Conservation (phyloP, 345 rosid genomes). For the Pugionium cornutum region DNA sequence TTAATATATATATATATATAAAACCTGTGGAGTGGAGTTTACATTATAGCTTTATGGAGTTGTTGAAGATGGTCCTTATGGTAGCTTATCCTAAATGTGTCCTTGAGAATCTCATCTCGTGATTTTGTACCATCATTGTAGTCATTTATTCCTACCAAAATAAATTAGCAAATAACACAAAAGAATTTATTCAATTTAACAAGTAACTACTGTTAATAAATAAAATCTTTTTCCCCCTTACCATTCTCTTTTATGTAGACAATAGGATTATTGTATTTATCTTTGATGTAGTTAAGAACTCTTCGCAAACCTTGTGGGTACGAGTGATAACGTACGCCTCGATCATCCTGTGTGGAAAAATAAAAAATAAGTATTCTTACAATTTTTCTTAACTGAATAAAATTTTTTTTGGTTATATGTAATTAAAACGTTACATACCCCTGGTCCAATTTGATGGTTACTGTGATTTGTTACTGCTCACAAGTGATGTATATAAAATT, state of each 20-base stretch:
- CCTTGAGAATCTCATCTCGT: conserved; percentile 34
- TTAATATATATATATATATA: no score
- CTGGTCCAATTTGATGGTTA: conserved; percentile 34
- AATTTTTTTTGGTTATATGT: no score
- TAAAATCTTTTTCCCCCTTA: conserved; percentile 3
- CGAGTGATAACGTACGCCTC: conserved; percentile 12
- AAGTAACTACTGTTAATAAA: background rate
- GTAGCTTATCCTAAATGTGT: conserved; percentile 36
- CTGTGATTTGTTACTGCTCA: conserved; percentile 35
- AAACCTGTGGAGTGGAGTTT: conserved; percentile 3
- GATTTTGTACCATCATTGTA: conserved; percentile 34
- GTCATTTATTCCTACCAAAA: conserved; percentile 31
- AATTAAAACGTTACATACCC: conserved; percentile 22
- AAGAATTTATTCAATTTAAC: no score
- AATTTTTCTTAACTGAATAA: no score
- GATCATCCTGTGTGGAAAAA: conserved; percentile 23
- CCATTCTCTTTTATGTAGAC: conserved; percentile 43
- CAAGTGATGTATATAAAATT: background rate
- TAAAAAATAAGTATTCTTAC: no score
- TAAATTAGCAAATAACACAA: background rate
- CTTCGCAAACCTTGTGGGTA: conserved; percentile 38
- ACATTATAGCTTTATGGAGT: conserved; percentile 44
- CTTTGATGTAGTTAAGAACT: conserved; percentile 38
- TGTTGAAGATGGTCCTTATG: conserved; percentile 34
- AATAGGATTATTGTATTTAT: conserved; percentile 35